Evolutionary conservation across 2,329 filamentous ascomycete species (phyloP).

Genomic region (Phialemonium atrogriseum): DNA sequence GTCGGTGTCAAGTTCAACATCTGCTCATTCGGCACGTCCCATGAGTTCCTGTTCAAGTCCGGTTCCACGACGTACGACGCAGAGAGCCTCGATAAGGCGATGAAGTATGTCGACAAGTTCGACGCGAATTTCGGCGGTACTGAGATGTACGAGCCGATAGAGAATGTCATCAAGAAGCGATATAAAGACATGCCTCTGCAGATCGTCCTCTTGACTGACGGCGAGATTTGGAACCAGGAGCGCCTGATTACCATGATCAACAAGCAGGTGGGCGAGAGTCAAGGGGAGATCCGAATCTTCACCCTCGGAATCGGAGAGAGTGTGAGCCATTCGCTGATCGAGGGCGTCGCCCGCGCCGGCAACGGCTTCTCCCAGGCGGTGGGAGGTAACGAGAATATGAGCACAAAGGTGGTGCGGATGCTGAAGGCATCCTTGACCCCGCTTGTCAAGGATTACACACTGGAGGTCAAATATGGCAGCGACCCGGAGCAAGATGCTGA

Average conservation of each 20-base stretch:
- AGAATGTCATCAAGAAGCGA: conserved; percentile 32
- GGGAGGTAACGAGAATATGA: conserved; percentile 53
- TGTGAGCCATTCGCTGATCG: conserved; percentile 44
- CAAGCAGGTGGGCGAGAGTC: conserved; percentile 25
- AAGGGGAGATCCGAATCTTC: conserved; percentile 42
- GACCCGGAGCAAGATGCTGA: conserved; percentile 12
- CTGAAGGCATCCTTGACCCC: conserved; percentile 61
- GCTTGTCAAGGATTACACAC: conserved; percentile 54
- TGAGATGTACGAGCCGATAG: conserved; percentile 38
- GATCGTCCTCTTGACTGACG: conserved; percentile 48
- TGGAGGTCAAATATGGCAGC: conserved; percentile 52
- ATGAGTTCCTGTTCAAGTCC: conserved; percentile 35
- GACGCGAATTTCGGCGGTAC: conserved; percentile 43
- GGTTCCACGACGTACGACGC: conserved; percentile 38
- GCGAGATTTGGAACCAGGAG: conserved; percentile 41
- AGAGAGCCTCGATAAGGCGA: conserved; percentile 33
- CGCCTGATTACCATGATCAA: conserved; percentile 37
- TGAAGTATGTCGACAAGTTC: conserved; percentile 30
- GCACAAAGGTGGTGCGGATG: conserved; percentile 64
- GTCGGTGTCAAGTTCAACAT: conserved; percentile 61
- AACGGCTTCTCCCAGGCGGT: conserved; percentile 56
- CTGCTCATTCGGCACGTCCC: conserved; percentile 51
- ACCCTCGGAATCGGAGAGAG: conserved; percentile 43
- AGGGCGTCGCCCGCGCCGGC: conserved; percentile 45
- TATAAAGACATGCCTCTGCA: conserved; percentile 40